Percentiles rank a stretch among this genome's conserved stretches.
Conservation (phyloP, 2,329 filamentous ascomycete species). For the Epichloe scottii region DNA sequence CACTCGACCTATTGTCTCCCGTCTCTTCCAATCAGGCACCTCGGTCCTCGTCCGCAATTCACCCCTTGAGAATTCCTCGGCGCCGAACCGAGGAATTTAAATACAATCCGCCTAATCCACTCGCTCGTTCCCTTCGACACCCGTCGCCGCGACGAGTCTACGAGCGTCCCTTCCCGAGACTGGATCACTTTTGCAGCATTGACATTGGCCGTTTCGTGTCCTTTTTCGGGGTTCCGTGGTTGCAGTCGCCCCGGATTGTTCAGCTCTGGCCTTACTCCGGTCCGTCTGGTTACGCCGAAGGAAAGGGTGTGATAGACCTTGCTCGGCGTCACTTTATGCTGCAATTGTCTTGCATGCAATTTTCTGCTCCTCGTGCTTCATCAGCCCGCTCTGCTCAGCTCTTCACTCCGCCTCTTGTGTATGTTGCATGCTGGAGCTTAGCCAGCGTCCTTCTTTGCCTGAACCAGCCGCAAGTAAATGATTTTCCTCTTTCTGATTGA, state of each 20-base stretch:
- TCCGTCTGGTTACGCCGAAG: background rate
- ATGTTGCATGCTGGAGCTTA: background rate
- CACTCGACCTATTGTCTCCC: constrained; percentile 3
- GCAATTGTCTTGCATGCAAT: background rate
- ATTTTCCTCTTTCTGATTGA: background rate
- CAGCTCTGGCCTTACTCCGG: constrained; percentile 2
- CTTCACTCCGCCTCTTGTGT: background rate
- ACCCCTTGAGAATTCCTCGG: constrained; percentile 28
- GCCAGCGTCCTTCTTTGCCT: background rate
- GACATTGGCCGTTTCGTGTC: constrained; percentile 8
- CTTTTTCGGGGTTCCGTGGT: background rate
- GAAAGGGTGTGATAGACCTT: background rate
- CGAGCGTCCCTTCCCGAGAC: constrained; percentile 25
- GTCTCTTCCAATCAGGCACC: constrained; percentile 8
- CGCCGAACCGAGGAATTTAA: constrained; percentile 30
- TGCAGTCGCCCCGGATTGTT: constrained; percentile 11
- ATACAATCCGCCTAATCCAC: constrained; percentile 16
- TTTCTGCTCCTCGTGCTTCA: background rate
- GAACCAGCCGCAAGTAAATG: background rate
- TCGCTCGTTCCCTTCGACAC: constrained; percentile 17
- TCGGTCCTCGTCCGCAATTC: constrained; percentile 9
- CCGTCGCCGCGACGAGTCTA: constrained; percentile 11
- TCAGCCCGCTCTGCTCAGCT: background rate
- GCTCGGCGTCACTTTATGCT: background rate
- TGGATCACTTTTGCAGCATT: constrained; percentile 9